These are phyloP conservation scores for Penicillium sp. DNA, from an alignment of 2,329 filamentous ascomycete genomes.

Conservation along the genomic window DNA sequence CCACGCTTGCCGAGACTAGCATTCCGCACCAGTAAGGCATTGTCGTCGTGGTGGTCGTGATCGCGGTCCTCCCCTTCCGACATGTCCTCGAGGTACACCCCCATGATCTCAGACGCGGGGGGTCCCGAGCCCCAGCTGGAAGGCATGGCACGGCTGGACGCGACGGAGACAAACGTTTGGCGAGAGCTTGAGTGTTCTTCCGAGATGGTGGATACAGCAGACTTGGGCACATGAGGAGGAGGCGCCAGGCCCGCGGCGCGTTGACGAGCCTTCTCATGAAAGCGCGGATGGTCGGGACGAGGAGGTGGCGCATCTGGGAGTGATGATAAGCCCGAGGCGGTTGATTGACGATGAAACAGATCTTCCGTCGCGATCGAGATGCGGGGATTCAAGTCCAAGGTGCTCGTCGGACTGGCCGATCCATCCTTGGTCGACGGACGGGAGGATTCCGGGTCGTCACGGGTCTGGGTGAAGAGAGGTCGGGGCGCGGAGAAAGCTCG, in stretches of 20 bases:
- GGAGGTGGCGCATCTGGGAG: constrained; percentile 26
- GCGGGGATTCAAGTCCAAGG: constrained; percentile 19
- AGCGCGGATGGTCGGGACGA: constrained; percentile 16
- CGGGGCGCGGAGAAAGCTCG: constrained; percentile 27
- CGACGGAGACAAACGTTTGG: constrained; percentile 54
- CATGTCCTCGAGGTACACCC: constrained; percentile 26
- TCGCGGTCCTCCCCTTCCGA: constrained; percentile 20
- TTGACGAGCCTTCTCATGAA: constrained; percentile 20
- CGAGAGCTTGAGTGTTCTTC: constrained; percentile 57
- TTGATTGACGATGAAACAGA: constrained; percentile 22
- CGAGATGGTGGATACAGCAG: constrained; percentile 68
- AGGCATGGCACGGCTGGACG: constrained; percentile 66
- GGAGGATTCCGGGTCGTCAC: constrained; percentile 9
- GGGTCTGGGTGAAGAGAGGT: constrained; percentile 4
- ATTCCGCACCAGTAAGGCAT: constrained; percentile 32
- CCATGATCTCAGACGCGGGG: constrained; percentile 45
- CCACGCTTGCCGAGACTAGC: constrained; percentile 41
- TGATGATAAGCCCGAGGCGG: constrained; percentile 24
- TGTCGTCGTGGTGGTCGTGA: constrained; percentile 15
- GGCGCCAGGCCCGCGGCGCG: constrained; percentile 27
- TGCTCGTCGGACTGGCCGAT: constrained; percentile 18
- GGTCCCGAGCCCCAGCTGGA: constrained; percentile 55
- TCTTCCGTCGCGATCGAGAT: constrained; percentile 27
- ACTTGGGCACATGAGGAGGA: constrained; percentile 44
- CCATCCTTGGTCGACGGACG: constrained; percentile 16